Conservation (phyloP, 2,329 filamentous ascomycete species). For the Aspergillus intermedius region DNA sequence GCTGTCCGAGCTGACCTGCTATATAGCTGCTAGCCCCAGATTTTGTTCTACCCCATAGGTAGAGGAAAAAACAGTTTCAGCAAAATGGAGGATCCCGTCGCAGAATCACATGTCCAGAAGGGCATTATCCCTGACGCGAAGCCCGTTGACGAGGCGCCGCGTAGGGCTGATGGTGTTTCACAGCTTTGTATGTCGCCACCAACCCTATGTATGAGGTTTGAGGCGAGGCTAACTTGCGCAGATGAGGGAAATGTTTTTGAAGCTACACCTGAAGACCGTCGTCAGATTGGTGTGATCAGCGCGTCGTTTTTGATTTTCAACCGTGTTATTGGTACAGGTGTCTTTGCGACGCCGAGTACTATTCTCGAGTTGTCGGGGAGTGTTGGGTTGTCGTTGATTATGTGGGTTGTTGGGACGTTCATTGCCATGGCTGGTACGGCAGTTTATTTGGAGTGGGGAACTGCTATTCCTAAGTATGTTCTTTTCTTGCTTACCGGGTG, state of each 20-base stretch:
- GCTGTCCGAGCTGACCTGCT: too few relatives aligned
- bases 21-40: slow-evolving; percentile 2
- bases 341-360: slow-evolving; percentile 44
- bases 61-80: background rate
- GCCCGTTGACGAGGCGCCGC: slow-evolving; percentile 16
- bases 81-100: slow-evolving; percentile 10
- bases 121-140: slow-evolving; percentile 15
- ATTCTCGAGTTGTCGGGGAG: slow-evolving; percentile 41
- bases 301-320: slow-evolving; percentile 46
- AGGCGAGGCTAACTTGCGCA: slow-evolving; percentile 3
- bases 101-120: slow-evolving; percentile 13
- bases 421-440: slow-evolving; percentile 42
- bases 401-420: slow-evolving; percentile 45
- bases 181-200: slow-evolving; percentile 24
- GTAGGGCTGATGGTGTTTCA: slow-evolving; percentile 26
- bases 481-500: background rate
- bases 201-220: background rate
- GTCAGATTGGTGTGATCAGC: slow-evolving; percentile 35
- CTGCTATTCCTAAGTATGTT: slow-evolving; percentile 40
- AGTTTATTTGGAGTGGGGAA: slow-evolving; percentile 46
- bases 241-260: slow-evolving; percentile 33
- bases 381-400: slow-evolving; percentile 42
- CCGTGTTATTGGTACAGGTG: slow-evolving; percentile 45
- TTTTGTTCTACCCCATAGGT: too few relatives aligned
- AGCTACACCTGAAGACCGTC: slow-evolving; percentile 28